Base-by-base conservation (phyloP, 2,329 filamentous ascomycete genomes). In the Clarireedia paspali region DNA sequence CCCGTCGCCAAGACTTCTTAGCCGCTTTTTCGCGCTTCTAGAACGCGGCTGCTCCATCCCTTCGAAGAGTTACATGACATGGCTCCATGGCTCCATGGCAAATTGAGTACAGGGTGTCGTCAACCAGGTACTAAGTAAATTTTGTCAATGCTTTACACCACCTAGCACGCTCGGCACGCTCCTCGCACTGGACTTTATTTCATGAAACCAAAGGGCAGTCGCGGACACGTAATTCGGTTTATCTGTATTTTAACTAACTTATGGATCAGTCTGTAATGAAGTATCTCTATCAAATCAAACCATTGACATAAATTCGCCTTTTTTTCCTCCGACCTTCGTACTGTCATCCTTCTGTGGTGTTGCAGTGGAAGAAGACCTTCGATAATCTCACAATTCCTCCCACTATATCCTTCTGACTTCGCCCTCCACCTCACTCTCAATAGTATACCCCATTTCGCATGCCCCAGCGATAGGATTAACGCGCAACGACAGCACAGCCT, bases 401-500 rank as follows among this genome's bases (percentile, higher is more conserved):
- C 38, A 34, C 26, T 14, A 6, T 7, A 47, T 30, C 24, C 26
- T 47, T 30, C 17, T 34, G 27, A 17, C 23, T 44, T 50, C 30
- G 23, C 39, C 42, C 46, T 46, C 44, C 38, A 27, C 17, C 5
- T 48, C 15, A 9, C 20, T 40, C 39, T 36, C 34, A 45, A 20
- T 24, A 49, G 44, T 14, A 38, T 44, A 46, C 9, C 45, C 42
- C 14, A 46, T 39, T 50, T 62, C 64, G 66, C 53, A 70, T 70
- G 68, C 63, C 65, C 69, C 63, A 64, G 64, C 58, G 57, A 63
- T 65, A 67, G 63, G 24, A 48, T 54, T 27, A 34, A 34, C 47
- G 20, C 49, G 42, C 30, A 55, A 63, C 67, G 67, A 67, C 67
- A 67, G 67, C 67, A 62, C 57, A 49, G 49, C 53, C 59, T 66